Conservation (phyloP, 148 eudicot genomes). For the Mesembryanthemum crystallinum region DNA sequence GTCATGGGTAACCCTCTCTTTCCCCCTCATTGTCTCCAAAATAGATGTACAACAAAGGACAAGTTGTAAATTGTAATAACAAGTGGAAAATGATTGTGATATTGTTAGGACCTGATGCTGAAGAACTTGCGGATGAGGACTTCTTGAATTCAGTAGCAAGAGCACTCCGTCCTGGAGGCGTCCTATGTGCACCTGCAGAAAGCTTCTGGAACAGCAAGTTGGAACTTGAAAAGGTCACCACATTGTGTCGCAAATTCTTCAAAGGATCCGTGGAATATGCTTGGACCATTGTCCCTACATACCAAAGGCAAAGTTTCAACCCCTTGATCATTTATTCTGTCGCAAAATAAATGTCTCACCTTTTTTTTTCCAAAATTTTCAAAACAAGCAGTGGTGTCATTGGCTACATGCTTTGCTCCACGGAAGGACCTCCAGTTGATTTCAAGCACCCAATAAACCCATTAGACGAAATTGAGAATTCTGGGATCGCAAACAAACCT, state of each 20-base stretch:
- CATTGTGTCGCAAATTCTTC: slow-evolving; percentile 26
- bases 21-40: too few relatives aligned
- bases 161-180: slow-evolving; percentile 42
- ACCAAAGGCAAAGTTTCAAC: slow-evolving; percentile 23
- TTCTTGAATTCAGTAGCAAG: slow-evolving; percentile 28
- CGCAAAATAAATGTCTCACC: not conserved
- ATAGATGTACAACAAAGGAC: too few relatives aligned
- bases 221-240: slow-evolving; percentile 3
- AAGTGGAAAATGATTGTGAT: not conserved
- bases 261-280: slow-evolving; percentile 42
- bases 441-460: slow-evolving; percentile 40
- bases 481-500: slow-evolving; percentile 28
- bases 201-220: slow-evolving; percentile 31
- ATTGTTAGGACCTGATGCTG: slow-evolving; percentile 24
- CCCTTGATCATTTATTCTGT: not conserved
- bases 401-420: slow-evolving; percentile 46
- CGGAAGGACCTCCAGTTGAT: slow-evolving; percentile 39
- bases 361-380: not conserved
- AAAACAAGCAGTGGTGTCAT: slow-evolving; percentile 37
- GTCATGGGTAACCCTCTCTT: slow-evolving; percentile 25
- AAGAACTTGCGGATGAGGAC: slow-evolving; percentile 24
- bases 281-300: slow-evolving; percentile 38
- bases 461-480: slow-evolving; percentile 20
- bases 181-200: slow-evolving; percentile 33
- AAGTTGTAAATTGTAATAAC: not conserved